Evolutionary conservation across 352 stramenopile species (phyloP).

Genomic region (Phytophthora pisi): DNA sequence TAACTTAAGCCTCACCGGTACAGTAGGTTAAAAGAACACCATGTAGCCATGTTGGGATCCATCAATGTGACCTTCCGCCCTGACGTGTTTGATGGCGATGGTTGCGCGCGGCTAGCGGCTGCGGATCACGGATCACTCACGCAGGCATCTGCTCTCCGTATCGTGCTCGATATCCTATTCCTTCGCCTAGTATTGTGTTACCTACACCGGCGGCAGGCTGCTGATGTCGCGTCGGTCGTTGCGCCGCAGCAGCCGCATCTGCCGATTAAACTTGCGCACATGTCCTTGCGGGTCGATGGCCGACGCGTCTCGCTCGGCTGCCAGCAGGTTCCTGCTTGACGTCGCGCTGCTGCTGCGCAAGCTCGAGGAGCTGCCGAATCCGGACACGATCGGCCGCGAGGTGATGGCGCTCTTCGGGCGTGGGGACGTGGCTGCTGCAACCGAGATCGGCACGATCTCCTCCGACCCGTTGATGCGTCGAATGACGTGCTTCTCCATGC

Average conservation of each 20-base stretch:
- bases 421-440: conserved; percentile 12
- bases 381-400: conserved; percentile 14
- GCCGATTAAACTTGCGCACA: conserved; percentile 70
- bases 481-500: conserved; percentile 61
- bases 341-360: conserved; percentile 18
- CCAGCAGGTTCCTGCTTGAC: not conserved
- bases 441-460: conserved; percentile 31
- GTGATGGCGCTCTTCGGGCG: conserved; percentile 9
- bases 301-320: conserved; percentile 9
- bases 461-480: conserved; percentile 17
- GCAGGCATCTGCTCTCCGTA: not conserved
- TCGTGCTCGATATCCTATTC: not conserved
- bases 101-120: not conserved
- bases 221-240: conserved; percentile 56
- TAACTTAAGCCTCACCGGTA: too few species aligned
- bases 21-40: not conserved
- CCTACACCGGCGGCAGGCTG: conserved; percentile 43
- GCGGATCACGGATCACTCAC: not conserved
- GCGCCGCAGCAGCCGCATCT: conserved; percentile 70
- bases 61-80: not conserved
- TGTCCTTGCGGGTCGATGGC: conserved; percentile 51
- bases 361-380: not conserved
- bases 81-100: not conserved
- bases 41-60: not conserved
- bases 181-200: not conserved